Conservation (phyloP, 2,329 filamentous ascomycete species). For the Ceratocystis eucalypticola region DNA sequence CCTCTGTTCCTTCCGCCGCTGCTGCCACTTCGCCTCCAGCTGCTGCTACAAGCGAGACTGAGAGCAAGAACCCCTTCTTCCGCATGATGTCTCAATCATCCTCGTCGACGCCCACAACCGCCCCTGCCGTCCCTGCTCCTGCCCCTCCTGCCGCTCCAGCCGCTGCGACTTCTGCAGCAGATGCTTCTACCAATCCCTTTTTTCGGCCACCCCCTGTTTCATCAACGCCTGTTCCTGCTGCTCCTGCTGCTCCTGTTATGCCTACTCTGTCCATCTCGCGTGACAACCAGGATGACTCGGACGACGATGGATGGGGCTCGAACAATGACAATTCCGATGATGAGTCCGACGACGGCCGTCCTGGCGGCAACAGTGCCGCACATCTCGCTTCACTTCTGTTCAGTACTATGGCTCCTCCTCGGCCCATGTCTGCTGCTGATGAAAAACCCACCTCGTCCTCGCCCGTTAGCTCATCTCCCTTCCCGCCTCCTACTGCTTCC, state of each 20-base stretch:
- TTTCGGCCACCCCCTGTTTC: constrained; percentile 33
- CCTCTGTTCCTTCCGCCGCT: constrained; percentile 37
- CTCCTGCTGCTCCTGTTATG: constrained; percentile 35
- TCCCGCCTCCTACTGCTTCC: constrained; percentile 29
- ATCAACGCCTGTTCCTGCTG: constrained; percentile 28
- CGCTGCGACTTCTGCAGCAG: constrained; percentile 42
- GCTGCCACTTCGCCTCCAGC: constrained; percentile 34
- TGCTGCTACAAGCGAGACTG: constrained; percentile 45
- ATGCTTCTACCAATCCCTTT: constrained; percentile 88
- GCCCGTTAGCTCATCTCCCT: constrained; percentile 26
- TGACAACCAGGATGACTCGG: constrained; percentile 52
- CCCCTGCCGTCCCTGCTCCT: constrained; percentile 25
- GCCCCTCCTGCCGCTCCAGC: constrained; percentile 26
- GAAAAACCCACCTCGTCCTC: constrained; percentile 42
- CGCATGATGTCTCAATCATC: constrained; percentile 65
- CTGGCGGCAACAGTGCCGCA: constrained; percentile 71
- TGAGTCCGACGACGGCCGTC: constrained; percentile 63
- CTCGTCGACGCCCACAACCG: constrained; percentile 26
- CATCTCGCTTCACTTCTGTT: constrained; percentile 91
- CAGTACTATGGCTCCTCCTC: constrained; percentile 88
- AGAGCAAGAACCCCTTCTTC: constrained; percentile 92
- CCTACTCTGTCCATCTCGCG: constrained; percentile 37
- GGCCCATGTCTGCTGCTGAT: constrained; percentile 71
- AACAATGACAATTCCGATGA: constrained; percentile 51
- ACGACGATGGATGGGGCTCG: constrained; percentile 68